Base-by-base conservation (phyloP, 2,329 filamentous ascomycete species). In the Lachnellula hyalina region DNA sequence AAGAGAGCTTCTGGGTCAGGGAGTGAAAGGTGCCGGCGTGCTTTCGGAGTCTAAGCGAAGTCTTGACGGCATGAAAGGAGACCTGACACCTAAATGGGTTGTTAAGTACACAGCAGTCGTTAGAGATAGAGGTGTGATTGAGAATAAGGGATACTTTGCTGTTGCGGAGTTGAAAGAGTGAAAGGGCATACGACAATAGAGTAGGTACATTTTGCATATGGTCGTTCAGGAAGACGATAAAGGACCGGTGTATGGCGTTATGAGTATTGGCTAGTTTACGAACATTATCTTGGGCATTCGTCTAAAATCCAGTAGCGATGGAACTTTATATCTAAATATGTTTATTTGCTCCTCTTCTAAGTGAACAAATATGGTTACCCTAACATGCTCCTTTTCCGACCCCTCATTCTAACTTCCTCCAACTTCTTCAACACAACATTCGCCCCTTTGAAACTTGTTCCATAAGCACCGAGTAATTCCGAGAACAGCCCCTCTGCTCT, bases 71-170 rank as follows among this genome's bases (percentile, higher is more conserved):
- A 75, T 96, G 54, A 78, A 81, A 62, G 92, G 90, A 4, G 85
- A 96, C 61, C 80, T 97, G 48, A 81, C 83, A 55, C 92, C 94
- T 28, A 85, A 93, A 69, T 99, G 94, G 93, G 94, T 97, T 28
- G 87, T 93, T 63, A 96, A 97, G 70, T 99, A 99, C 70, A 96
- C 93, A 38, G 94, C 94, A 1, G 93, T 97, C 55, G 90, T 97
- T 41, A 88, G 89, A 71, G 88, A 97, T 70, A 80, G 94, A 52
- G 94, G 94, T 14, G 94, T 99, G 8, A 93, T 99, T 61, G 94
- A 99, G 77, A 96, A 94, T 70, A 99, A 97, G 77, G 94, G 94
- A 7, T 97, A 96, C 72, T 96, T 96, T 76, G 93, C 93, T 1
- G 84, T 85, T 19, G 93, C 92, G 3, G 86, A 90, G 68, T 72